Percentiles rank a stretch among this genome's conserved stretches.
Conservation (phyloP, 2,329 filamentous ascomycete genomes). For the Fonsecaea pugnacius region DNA sequence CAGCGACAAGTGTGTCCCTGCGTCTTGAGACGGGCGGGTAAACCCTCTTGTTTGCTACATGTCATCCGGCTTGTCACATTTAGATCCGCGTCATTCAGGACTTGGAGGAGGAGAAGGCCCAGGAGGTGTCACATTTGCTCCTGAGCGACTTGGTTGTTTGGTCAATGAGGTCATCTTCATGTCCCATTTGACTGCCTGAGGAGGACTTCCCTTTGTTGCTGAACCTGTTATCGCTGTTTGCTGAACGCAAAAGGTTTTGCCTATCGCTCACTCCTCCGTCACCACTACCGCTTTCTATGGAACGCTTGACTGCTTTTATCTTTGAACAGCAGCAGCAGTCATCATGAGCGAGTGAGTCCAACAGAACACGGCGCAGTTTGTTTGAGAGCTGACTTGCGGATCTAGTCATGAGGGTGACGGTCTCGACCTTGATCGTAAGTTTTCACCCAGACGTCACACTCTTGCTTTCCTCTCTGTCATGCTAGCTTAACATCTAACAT, state of each 20-base stretch:
- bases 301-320: neutral
- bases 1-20: neutral
- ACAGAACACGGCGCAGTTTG: neutral
- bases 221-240: neutral
- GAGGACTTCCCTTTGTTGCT: neutral
- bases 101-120: neutral
- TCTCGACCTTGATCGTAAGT: conserved; percentile 32
- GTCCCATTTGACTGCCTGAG: neutral
- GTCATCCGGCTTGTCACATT: neutral
- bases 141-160: neutral
- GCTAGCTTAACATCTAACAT: conserved; percentile 5
- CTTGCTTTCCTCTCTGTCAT: neutral
- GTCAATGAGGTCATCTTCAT: neutral
- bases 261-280: neutral
- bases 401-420: conserved; percentile 32
- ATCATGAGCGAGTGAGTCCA: conserved; percentile 35
- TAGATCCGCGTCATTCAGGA: neutral
- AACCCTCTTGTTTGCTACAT: neutral
- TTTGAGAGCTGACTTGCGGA: conserved; percentile 13
- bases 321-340: conserved; percentile 5
- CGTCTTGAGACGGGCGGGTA: neutral
- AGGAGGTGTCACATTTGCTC: neutral
- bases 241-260: neutral
- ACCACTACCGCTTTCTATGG: neutral
- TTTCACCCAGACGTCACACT: neutral